Conservation (phyloP, 2,329 filamentous ascomycete genomes). For the Pseudocercospora pini-densiflorae region DNA sequence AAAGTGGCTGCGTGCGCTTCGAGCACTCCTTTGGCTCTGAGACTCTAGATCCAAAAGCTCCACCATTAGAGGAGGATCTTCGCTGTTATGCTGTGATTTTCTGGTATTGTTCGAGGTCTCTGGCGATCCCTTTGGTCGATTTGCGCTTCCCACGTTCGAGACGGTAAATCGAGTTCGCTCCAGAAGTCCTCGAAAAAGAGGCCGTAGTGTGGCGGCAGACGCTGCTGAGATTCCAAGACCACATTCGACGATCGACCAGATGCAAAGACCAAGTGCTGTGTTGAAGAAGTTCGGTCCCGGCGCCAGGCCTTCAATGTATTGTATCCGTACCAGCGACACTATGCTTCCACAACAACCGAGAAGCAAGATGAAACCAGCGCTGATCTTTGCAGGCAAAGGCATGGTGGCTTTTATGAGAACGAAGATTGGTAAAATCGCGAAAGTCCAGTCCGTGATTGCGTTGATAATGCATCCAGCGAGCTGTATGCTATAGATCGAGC, state of each 20-base stretch:
- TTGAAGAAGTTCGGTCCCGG: slow-evolving; percentile 31
- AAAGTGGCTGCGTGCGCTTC: slow-evolving; percentile 19
- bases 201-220: slow-evolving; percentile 40
- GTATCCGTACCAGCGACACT: slow-evolving; percentile 33
- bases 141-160: slow-evolving; percentile 2
- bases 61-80: background rate
- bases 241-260: slow-evolving; percentile 41
- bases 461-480: slow-evolving; percentile 40
- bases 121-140: slow-evolving; percentile 4
- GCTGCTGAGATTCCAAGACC: slow-evolving; percentile 43
- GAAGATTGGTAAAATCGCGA: slow-evolving; percentile 46
- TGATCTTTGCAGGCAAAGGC: slow-evolving; percentile 46
- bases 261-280: slow-evolving; percentile 33
- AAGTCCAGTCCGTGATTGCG: slow-evolving; percentile 42
- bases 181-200: slow-evolving; percentile 35
- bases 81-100: slow-evolving; percentile 9
- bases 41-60: slow-evolving; percentile 10
- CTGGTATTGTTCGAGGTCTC: slow-evolving; percentile 14
- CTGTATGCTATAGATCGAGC: slow-evolving; percentile 27
- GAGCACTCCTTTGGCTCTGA: slow-evolving; percentile 5
- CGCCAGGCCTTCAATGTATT: slow-evolving; percentile 30
- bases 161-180: slow-evolving; percentile 7
- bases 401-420: slow-evolving; percentile 49
- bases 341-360: slow-evolving; percentile 40
- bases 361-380: slow-evolving; percentile 46